Evolutionary conservation across 2,329 filamentous ascomycete genomes (phyloP).

Genomic region (Neofusicoccum sp.): DNA sequence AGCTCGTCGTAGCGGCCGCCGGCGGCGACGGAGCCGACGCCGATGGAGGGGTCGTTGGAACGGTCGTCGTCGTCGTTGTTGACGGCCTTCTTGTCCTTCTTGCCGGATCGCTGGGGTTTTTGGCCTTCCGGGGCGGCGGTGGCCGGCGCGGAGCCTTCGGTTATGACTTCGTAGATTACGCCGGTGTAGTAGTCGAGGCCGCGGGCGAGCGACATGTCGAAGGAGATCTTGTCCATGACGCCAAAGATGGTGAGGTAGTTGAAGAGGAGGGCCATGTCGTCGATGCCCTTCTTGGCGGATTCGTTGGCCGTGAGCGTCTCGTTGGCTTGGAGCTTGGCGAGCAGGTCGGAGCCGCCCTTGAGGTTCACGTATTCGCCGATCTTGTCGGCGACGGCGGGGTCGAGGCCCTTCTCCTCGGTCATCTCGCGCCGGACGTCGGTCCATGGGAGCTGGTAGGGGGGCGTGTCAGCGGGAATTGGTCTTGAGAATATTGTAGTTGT

Average conservation of each 20-base stretch:
- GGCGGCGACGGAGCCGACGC: constrained; percentile 84
- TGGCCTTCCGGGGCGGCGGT: constrained; percentile 38
- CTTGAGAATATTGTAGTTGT: neutral
- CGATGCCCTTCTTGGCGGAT: constrained; percentile 74
- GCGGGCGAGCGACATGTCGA: constrained; percentile 85
- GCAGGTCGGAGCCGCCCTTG: constrained; percentile 72
- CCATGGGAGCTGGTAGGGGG: constrained; percentile 60
- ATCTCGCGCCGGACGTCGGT: constrained; percentile 87
- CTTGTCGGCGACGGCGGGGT: constrained; percentile 73
- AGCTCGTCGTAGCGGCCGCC: constrained; percentile 91
- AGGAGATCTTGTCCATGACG: constrained; percentile 71
- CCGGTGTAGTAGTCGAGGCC: constrained; percentile 93
- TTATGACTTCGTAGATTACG: constrained; percentile 86
- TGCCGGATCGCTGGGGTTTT: constrained; percentile 39
- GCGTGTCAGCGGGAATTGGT: constrained; percentile 17
- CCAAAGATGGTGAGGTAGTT: constrained; percentile 77
- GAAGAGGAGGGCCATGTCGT: constrained; percentile 78
- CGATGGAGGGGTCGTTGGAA: constrained; percentile 75
- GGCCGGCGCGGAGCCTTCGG: constrained; percentile 66
- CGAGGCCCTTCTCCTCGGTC: constrained; percentile 86
- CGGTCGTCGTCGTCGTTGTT: constrained; percentile 60
- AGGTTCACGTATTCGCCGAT: constrained; percentile 82
- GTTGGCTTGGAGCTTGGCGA: constrained; percentile 67
- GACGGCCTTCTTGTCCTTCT: constrained; percentile 49
- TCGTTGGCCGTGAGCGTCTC: constrained; percentile 67